Evolutionary conservation across 345 rosid genomes (phyloP).

Genomic region (Sisymbrium altissimum): DNA sequence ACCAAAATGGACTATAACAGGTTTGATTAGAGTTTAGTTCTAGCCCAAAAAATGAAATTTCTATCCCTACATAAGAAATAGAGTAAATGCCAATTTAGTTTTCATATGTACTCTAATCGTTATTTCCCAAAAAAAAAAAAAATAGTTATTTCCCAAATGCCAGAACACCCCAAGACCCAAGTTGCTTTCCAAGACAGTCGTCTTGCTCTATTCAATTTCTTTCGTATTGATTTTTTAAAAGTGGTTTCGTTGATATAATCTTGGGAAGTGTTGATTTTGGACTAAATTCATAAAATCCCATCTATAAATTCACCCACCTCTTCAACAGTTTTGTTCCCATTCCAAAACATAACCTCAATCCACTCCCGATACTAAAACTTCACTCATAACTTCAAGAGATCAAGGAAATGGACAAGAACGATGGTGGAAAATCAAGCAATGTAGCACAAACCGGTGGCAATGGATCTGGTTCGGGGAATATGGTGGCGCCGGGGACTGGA

Average conservation of each 20-base stretch:
- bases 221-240: not conserved
- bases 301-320: conserved; percentile 1
- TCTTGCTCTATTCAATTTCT: not conserved
- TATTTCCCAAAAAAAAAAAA: too few species aligned
- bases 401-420: conserved; percentile 13
- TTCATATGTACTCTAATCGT: too few species aligned
- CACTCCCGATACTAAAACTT: not conserved
- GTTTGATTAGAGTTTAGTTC: too few species aligned
- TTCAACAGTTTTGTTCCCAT: not conserved
- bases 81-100: not conserved
- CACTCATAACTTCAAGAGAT: not conserved
- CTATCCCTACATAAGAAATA: not conserved
- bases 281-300: not conserved
- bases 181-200: conserved; percentile 12
- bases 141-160: too few species aligned
- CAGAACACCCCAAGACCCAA: not conserved
- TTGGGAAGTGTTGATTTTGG: conserved; percentile 9
- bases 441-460: not conserved
- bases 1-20: not conserved
- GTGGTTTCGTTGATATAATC: not conserved
- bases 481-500: conserved; percentile 18
- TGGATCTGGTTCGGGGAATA: not conserved
- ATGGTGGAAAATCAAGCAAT: not conserved
- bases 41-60: not conserved
- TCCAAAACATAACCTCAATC: not conserved